Evolutionary conservation across 148 eudicot species (phyloP).

Genomic region (Camellia japonica): DNA sequence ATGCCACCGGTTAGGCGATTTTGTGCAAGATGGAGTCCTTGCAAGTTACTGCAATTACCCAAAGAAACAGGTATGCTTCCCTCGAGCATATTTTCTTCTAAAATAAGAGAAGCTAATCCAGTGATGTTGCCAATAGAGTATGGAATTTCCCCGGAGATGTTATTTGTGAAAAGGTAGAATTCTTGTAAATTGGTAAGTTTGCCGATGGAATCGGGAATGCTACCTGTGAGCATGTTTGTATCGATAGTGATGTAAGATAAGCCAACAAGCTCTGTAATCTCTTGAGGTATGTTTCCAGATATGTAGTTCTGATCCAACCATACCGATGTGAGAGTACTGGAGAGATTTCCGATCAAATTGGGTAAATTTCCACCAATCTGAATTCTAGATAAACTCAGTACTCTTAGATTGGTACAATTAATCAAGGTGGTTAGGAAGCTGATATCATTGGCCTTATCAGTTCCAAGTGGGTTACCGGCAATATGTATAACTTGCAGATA

Average conservation of each 20-base stretch:
- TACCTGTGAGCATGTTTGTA: conserved; percentile 18
- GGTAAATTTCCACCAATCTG: conserved; percentile 11
- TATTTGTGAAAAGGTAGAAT: conserved; percentile 8
- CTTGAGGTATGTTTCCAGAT: conserved; percentile 22
- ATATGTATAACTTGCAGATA: conserved; percentile 11
- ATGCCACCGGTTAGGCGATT: conserved; percentile 11
- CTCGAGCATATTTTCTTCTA: conserved; percentile 8
- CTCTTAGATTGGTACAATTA: conserved; percentile 21
- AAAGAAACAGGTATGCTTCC: conserved; percentile 25
- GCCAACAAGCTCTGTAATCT: conserved; percentile 7
- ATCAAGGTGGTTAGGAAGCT: conserved; percentile 14
- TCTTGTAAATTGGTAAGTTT: not conserved
- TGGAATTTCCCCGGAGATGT: conserved; percentile 20
- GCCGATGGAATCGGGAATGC: conserved; percentile 18
- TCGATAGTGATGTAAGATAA: not conserved
- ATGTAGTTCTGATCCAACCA: conserved; percentile 8
- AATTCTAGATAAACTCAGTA: no score
- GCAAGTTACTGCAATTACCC: conserved; percentile 11
- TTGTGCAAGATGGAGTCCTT: not conserved
- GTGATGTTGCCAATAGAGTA: conserved; percentile 20
- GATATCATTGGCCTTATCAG: not conserved
- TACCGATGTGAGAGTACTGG: not conserved
- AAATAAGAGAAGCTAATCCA: not conserved
- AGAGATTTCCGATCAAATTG: conserved; percentile 19
- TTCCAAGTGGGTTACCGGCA: conserved; percentile 15